A percentile compares a stretch with the other conserved stretches of the same genome.
phyloP scores from a whole-genome alignment of 805 yeast species.

The Millerago galiae region DNA sequence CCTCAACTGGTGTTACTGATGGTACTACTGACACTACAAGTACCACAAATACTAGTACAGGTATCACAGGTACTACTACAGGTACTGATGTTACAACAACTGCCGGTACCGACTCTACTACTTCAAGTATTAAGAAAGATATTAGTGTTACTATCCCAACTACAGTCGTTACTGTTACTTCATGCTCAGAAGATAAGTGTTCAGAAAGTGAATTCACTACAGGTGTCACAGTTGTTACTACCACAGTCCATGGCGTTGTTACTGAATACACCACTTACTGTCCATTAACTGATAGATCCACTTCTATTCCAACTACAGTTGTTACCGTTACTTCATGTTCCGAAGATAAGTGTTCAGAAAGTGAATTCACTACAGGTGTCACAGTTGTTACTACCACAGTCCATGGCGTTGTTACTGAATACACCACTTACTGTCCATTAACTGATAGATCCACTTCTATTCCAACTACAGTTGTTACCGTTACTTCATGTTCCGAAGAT shows the following conservation, averaged over 20 bases:
- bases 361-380: background rate
- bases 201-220: conserved; percentile 24
- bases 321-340: background rate
- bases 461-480: conserved; percentile 6
- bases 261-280: conserved; percentile 32
- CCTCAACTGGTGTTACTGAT: background rate
- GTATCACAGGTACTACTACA: background rate
- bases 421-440: background rate
- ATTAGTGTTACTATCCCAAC: background rate
- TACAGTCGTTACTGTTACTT: conserved; percentile 10
- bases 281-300: conserved; percentile 18
- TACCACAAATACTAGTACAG: no score
- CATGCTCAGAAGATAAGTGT: conserved; percentile 13
- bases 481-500: conserved; percentile 14
- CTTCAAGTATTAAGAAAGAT: background rate
- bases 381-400: background rate
- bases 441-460: background rate
- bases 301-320: background rate
- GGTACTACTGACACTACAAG: background rate
- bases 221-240: conserved; percentile 17
- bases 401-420: background rate
- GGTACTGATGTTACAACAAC: background rate
- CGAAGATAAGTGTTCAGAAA: background rate
- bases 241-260: conserved; percentile 22
- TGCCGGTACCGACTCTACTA: background rate